Conservation (phyloP, 495 filamentous ascomycete species). For the Tuber melanosporum region DNA sequence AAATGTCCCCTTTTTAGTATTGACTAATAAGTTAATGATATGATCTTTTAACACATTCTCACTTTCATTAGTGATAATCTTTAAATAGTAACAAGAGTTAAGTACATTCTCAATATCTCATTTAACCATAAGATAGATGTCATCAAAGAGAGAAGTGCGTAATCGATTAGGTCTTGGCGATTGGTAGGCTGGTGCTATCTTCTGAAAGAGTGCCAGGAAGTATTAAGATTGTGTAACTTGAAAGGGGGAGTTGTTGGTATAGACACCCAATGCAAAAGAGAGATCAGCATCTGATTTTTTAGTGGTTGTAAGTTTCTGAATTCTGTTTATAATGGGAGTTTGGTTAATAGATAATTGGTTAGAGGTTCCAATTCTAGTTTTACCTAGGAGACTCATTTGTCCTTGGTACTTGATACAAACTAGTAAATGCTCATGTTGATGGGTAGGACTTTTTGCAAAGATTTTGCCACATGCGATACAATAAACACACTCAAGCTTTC, state of each 20-base stretch:
- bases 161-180: background rate
- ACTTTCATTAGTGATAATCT: conserved; percentile 8
- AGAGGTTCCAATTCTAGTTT: no score
- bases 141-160: background rate
- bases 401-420: no score
- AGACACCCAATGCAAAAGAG: background rate
- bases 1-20: background rate
- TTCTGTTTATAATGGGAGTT: no score
- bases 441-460: no score
- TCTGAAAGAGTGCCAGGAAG: no score
- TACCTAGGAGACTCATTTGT: no score
- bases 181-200: background rate
- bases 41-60: background rate
- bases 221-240: background rate
- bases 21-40: conserved; percentile 7
- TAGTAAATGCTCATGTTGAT: no score
- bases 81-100: background rate
- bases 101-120: background rate
- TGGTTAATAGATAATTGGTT: no score
- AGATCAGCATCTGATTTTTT: background rate
- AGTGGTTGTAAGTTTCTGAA: no score
- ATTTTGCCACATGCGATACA: no score
- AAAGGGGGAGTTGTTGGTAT: no score
- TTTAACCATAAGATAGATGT: background rate
- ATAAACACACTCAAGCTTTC: no score